Percentiles rank a stretch among this genome's conserved stretches.
phyloP scores from a whole-genome alignment of 2,329 filamentous ascomycete species.

The Talaromyces sp. region DNA sequence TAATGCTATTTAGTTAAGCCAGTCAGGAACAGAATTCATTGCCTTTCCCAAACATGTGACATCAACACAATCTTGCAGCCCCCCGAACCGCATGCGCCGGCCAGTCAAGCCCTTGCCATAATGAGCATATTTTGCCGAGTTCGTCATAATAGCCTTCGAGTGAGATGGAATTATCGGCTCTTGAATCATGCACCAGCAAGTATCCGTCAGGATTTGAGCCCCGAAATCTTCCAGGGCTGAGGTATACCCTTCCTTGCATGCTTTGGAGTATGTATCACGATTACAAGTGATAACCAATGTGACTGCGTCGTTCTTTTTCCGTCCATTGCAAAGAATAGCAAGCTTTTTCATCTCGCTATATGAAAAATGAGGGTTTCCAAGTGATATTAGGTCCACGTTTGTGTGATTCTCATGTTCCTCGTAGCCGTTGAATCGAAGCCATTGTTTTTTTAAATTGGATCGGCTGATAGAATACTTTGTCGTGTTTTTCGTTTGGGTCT shows the following conservation, averaged over 20 bases:
- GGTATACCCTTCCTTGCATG: slow-evolving; percentile 33
- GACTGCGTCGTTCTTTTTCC: slow-evolving; percentile 21
- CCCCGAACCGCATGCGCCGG: slow-evolving; percentile 29
- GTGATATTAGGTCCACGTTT: slow-evolving; percentile 37
- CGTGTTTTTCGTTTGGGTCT: slow-evolving; percentile 6
- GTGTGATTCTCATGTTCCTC: neutral
- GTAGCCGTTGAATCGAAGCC: neutral
- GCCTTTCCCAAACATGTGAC: neutral
- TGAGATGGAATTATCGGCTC: slow-evolving; percentile 41
- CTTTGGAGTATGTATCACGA: slow-evolving; percentile 21
- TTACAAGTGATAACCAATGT: slow-evolving; percentile 27
- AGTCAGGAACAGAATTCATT: neutral
- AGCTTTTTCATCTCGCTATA: slow-evolving; percentile 40
- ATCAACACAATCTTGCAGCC: neutral
- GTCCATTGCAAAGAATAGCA: slow-evolving; percentile 30
- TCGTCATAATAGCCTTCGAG: slow-evolving; percentile 44
- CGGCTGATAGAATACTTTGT: neutral
- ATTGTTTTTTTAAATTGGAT: neutral
- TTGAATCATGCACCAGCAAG: slow-evolving; percentile 53
- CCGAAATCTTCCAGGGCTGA: slow-evolving; percentile 41
- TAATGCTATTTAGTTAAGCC: too few relatives aligned
- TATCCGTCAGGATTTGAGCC: slow-evolving; percentile 47
- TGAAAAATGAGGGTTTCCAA: slow-evolving; percentile 53
- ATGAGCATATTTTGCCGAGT: slow-evolving; percentile 53
- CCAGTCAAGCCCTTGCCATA: slow-evolving; percentile 36